Conservation (phyloP, 805 yeast species). For the Yarrowia divulgata region DNA sequence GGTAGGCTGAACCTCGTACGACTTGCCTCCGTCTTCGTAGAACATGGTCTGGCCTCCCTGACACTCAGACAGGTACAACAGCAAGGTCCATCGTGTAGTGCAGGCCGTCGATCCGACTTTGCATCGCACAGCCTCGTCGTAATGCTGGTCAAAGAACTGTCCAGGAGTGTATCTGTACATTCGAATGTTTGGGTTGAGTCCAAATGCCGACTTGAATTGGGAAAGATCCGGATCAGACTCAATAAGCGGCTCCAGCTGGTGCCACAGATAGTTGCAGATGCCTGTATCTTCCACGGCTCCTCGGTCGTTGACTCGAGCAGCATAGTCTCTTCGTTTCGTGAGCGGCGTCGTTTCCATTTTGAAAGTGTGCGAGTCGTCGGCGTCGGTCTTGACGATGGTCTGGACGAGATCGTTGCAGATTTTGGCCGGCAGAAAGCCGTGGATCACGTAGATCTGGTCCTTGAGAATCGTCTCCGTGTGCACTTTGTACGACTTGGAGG, state of each 20-base stretch:
- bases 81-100: conserved; percentile 64
- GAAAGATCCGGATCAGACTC: conserved; percentile 11
- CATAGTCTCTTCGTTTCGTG: conserved; percentile 60
- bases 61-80: conserved; percentile 63
- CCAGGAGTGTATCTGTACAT: conserved; percentile 63
- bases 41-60: conserved; percentile 68
- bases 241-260: conserved; percentile 49
- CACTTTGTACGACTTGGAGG: conserved; percentile 16
- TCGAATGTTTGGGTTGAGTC: conserved; percentile 64
- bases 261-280: conserved; percentile 56
- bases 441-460: conserved; percentile 42
- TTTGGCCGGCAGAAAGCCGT: conserved; percentile 38
- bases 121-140: conserved; percentile 62
- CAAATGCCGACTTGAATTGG: conserved; percentile 45
- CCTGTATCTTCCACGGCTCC: conserved; percentile 53
- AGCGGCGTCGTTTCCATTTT: conserved; percentile 50
- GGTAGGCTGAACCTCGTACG: conserved; percentile 56
- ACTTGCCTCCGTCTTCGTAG: conserved; percentile 49
- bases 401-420: conserved; percentile 43
- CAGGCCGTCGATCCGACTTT: conserved; percentile 51
- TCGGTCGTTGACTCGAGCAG: conserved; percentile 65
- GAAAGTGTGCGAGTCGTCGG: conserved; percentile 6
- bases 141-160: conserved; percentile 66
- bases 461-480: conserved; percentile 29
- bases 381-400: conserved; percentile 39